Base-by-base conservation (phyloP, 2,329 filamentous ascomycete species). In the Fusarium sp. region DNA sequence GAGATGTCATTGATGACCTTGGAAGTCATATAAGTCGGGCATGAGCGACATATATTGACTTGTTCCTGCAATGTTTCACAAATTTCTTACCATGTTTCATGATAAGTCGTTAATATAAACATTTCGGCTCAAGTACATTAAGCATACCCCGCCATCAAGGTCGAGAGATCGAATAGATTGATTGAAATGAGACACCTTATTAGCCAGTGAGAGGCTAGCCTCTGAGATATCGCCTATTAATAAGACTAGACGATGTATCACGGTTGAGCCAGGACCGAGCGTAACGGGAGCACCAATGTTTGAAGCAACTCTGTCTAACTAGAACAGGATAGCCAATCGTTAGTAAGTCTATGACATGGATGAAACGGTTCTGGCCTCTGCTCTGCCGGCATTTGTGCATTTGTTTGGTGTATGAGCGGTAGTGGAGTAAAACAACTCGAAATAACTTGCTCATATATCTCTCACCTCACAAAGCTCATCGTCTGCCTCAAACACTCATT, bases 391-490 rank as follows among this genome's bases (percentile, higher is more conserved):
- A 61, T 61, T 61, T 57, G 53, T 48, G 49, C 49, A 61, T 61
- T 61, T 57, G 53, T 48, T 47, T 56, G 45, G 20, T 24, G 40
- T 55, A 56, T 40, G 37, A 56, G 51, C 40, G 24, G 49, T 53
- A 65, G 63, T 60, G 65, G 65, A 69, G 66, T 30, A 53, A 41
- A 41, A 42, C 55, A 52, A 37, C 37, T 40, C 53, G 51, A 49
- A 64, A 72, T 67, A 71, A 71, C 69, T 71, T 71, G 69, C 69
- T 71, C 69, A 71, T 67, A 71, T 71, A 30, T 57, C 53, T 29
- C 69, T 71, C 69, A 71, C 30, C 14, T 54, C 40, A 22, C 12
- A 24, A 41, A 29, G 16, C 10, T 34, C 30, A 40, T 8, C 49
- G 24, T 25, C 49, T 51, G 25, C 8, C 18, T 27, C 30, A 29